phyloP scores from a whole-genome alignment of 352 stramenopile species.

The Phytophthora macrochlamydospora region DNA sequence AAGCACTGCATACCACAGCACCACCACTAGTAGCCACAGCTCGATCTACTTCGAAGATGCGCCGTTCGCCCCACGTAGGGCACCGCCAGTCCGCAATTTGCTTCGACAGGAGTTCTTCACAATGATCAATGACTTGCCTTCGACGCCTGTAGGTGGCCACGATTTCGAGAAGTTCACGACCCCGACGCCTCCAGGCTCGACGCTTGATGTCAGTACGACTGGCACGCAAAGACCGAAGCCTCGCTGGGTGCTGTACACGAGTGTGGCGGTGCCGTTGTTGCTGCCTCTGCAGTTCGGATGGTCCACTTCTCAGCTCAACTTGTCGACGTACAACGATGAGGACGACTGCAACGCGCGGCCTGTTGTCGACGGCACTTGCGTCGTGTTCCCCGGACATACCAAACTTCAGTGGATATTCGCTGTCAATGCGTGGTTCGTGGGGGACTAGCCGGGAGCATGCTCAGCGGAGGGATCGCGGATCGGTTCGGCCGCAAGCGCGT shows the following conservation, averaged over 20 bases:
- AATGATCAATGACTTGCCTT: background rate
- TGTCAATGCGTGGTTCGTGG: constrained; percentile 6
- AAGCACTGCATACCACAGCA: background rate
- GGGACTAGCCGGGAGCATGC: constrained; percentile 4
- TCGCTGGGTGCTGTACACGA: background rate
- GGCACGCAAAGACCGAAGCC: background rate
- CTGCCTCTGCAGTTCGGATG: constrained; percentile 52
- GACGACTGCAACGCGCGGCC: constrained; percentile 6
- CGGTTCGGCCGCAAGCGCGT: constrained; percentile 8
- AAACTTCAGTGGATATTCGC: constrained; percentile 17
- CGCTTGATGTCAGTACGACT: background rate
- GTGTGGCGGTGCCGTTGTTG: constrained; percentile 12
- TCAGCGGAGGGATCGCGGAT: constrained; percentile 6
- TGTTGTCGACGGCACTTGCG: constrained; percentile 1
- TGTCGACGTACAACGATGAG: constrained; percentile 44
- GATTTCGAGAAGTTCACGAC: background rate
- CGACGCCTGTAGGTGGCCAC: background rate
- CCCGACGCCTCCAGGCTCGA: background rate
- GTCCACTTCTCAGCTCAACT: constrained; percentile 49
- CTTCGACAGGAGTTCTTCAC: background rate
- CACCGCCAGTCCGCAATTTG: background rate
- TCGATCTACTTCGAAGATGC: background rate
- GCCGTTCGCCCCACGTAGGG: background rate
- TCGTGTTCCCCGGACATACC: constrained; percentile 22
- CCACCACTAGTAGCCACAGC: background rate